Evolutionary conservation across 192 early-diverging fungal genomes (phyloP).

Genomic region (Entrophospora sp.): DNA sequence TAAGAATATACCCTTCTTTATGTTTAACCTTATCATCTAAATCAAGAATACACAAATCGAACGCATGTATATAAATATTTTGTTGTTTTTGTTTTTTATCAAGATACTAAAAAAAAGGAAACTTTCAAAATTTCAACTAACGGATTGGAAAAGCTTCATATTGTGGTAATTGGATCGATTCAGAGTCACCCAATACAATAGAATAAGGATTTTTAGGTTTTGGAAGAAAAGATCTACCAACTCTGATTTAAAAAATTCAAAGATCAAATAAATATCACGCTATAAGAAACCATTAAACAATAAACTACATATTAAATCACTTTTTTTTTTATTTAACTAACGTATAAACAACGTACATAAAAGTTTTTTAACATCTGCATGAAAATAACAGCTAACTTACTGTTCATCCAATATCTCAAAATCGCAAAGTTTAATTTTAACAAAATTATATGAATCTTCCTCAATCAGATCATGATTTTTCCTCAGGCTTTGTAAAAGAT

Average conservation of each 20-base stretch:
- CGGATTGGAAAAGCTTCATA: not conserved
- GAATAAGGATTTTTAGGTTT: not conserved
- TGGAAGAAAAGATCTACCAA: conserved; percentile 7
- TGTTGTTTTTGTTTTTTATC: too few species aligned
- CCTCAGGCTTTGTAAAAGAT: too few species aligned
- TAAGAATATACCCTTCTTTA: conserved; percentile 24
- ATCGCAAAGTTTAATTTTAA: conserved; percentile 11
- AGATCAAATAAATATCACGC: not conserved
- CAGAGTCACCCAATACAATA: not conserved
- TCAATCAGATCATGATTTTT: too few species aligned
- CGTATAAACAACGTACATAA: not conserved
- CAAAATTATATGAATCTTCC: conserved; percentile 27
- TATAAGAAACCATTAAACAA: not conserved
- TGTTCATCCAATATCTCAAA: not conserved
- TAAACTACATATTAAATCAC: not conserved
- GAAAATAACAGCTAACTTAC: not conserved
- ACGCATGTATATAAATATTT: not conserved
- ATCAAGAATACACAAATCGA: not conserved
- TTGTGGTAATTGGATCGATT: not conserved
- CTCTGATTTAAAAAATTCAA: not conserved
- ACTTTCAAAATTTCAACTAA: not conserved
- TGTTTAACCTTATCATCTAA: not conserved
- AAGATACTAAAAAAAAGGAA: not conserved
- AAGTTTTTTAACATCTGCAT: not conserved
- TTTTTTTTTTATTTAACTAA: not conserved